Conservation (phyloP, 2,329 filamentous ascomycete species). For the Sclerotinia minor region DNA sequence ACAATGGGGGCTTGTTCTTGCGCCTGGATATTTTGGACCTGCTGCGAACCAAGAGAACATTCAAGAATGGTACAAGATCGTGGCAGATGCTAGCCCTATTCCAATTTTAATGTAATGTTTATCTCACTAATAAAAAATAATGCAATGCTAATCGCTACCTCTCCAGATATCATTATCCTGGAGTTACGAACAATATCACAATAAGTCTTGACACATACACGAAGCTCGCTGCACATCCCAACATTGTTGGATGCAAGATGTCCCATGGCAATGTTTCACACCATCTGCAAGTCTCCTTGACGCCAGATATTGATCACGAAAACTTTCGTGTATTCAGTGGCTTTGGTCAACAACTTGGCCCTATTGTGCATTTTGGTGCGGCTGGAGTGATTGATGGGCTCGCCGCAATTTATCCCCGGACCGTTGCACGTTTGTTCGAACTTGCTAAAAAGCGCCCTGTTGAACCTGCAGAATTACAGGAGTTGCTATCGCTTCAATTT, state of each 20-base stretch:
- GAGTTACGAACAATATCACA: constrained; percentile 62
- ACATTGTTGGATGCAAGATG: constrained; percentile 68
- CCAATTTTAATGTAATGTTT: constrained; percentile 58
- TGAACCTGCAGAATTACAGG: constrained; percentile 46
- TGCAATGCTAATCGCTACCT: constrained; percentile 2
- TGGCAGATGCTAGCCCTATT: constrained; percentile 60
- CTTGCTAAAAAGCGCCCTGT: constrained; percentile 45
- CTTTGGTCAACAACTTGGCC: constrained; percentile 15
- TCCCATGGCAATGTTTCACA: constrained; percentile 64
- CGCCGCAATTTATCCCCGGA: constrained; percentile 61
- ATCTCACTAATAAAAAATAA: neutral
- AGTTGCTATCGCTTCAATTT: constrained; percentile 55
- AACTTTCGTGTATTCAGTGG: constrained; percentile 60
- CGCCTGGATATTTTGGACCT: constrained; percentile 56
- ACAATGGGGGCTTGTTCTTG: constrained; percentile 62
- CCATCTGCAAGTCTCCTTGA: constrained; percentile 59
- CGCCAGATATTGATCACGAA: constrained; percentile 56
- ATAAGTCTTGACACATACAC: constrained; percentile 57
- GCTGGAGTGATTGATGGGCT: constrained; percentile 61
- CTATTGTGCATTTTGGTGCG: constrained; percentile 20
- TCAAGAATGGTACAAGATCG: constrained; percentile 57
- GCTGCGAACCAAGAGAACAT: constrained; percentile 54
- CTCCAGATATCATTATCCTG: constrained; percentile 54
- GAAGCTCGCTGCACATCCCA: constrained; percentile 57
- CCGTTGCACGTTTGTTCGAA: constrained; percentile 56